Evolutionary conservation across 164 flowering plant species (phyloP).

Genomic region (Akebia trifoliata): DNA sequence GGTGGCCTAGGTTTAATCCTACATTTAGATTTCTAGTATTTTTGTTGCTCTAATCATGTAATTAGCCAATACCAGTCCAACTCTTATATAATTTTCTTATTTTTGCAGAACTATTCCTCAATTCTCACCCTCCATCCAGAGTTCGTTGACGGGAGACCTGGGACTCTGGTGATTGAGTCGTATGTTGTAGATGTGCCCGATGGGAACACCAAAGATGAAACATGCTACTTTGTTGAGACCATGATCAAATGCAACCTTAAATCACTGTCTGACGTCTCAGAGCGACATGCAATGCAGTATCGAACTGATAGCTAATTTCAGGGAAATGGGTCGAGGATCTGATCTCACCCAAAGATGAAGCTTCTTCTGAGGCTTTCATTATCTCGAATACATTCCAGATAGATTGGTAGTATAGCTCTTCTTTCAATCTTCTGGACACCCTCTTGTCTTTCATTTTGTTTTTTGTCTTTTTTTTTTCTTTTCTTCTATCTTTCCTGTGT

Average conservation of each 20-base stretch:
- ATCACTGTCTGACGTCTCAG: constrained; percentile 68
- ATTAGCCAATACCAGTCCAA: too few species aligned
- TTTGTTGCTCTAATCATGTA: too few species aligned
- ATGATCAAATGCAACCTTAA: constrained; percentile 76
- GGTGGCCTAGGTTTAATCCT: too few species aligned
- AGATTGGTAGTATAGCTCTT: constrained; percentile 46
- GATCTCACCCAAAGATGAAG: constrained; percentile 45
- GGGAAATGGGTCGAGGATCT: constrained; percentile 3
- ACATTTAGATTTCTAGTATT: too few species aligned
- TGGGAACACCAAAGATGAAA: constrained; percentile 80
- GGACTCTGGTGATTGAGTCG: constrained; percentile 72
- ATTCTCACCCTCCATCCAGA: constrained; percentile 59
- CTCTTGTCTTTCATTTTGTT: constrained; percentile 2
- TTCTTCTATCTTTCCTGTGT: constrained; percentile 12
- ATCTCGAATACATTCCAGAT: constrained; percentile 43
- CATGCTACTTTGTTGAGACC: constrained; percentile 79
- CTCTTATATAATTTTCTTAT: not conserved
- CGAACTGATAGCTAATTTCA: constrained; percentile 33
- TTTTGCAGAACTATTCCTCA: constrained; percentile 62
- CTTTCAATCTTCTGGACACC: too few species aligned
- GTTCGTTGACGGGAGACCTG: constrained; percentile 60
- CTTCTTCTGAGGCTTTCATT: constrained; percentile 44
- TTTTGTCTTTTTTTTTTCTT: constrained; percentile 4
- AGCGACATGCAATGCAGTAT: constrained; percentile 55
- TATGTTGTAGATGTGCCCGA: constrained; percentile 84